These are phyloP conservation scores for Wickerhamiella slavikovae DNA, from an alignment of 805 yeast genomes.

Conservation along the genomic window DNA sequence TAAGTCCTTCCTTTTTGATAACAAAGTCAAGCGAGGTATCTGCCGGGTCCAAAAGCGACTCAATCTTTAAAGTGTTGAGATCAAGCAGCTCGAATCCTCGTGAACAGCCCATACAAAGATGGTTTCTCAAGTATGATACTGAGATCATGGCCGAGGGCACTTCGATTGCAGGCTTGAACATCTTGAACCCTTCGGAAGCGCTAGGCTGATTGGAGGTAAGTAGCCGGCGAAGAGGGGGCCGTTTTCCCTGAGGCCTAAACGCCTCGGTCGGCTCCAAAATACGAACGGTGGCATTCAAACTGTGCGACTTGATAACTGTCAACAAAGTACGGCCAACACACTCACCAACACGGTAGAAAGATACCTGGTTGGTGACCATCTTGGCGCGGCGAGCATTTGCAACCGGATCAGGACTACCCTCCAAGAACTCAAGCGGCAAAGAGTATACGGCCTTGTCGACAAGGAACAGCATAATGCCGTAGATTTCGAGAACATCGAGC, in stretches of 20 bases:
- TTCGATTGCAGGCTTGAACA: slow-evolving; percentile 47
- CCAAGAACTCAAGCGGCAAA: slow-evolving; percentile 46
- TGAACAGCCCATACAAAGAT: slow-evolving; percentile 85
- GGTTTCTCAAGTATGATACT: slow-evolving; percentile 71
- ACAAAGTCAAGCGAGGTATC: slow-evolving; percentile 94
- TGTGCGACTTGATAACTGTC: slow-evolving; percentile 71
- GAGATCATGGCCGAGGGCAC: slow-evolving; percentile 83
- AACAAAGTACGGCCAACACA: slow-evolving; percentile 77
- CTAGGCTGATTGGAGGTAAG: slow-evolving; percentile 19
- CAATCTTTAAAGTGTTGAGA: slow-evolving; percentile 63
- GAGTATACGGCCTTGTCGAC: slow-evolving; percentile 67
- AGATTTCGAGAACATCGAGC: slow-evolving; percentile 79
- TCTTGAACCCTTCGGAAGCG: slow-evolving; percentile 41
- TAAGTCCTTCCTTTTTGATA: slow-evolving; percentile 55
- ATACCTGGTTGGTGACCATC: slow-evolving; percentile 69
- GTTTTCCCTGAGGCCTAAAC: slow-evolving; percentile 14
- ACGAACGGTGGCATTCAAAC: slow-evolving; percentile 51
- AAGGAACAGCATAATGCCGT: slow-evolving; percentile 58
- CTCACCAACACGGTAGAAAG: slow-evolving; percentile 80
- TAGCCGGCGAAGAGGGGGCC: slow-evolving; percentile 22
- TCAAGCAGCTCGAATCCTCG: slow-evolving; percentile 92
- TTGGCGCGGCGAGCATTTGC: slow-evolving; percentile 38
- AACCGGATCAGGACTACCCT: slow-evolving; percentile 19
- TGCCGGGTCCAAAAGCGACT: slow-evolving; percentile 88
- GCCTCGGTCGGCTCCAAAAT: slow-evolving; percentile 85